Percentiles rank a stretch among this genome's conserved stretches.
Evolutionary conservation across 306 rosid genomes (phyloP).

Genomic region (Fagus crenata): DNA sequence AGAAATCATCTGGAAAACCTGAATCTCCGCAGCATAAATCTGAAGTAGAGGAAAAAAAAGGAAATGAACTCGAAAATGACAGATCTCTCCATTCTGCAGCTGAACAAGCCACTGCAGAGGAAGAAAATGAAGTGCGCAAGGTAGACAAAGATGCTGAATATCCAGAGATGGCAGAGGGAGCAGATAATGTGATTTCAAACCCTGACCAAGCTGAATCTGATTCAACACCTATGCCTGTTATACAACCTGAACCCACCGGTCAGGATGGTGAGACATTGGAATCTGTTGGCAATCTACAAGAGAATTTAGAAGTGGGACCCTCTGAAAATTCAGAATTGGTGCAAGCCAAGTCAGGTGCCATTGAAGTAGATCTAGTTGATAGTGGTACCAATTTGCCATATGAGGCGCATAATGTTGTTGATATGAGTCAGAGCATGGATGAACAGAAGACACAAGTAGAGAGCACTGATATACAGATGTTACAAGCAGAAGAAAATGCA

Average conservation of each 20-base stretch:
- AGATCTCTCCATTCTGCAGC: constrained; percentile 31
- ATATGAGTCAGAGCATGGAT: constrained; percentile 41
- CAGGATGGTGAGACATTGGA: constrained; percentile 44
- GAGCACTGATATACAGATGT: constrained; percentile 36
- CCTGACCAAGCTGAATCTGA: constrained; percentile 44
- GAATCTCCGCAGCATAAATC: constrained; percentile 47
- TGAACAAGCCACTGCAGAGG: constrained; percentile 39
- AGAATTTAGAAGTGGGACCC: constrained; percentile 43
- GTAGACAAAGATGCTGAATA: constrained; percentile 42
- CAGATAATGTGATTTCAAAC: constrained; percentile 29
- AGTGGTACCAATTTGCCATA: constrained; percentile 32
- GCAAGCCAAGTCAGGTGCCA: constrained; percentile 36
- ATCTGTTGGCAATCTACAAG: constrained; percentile 40
- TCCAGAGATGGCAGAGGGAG: constrained; percentile 40
- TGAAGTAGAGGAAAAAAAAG: constrained; percentile 45
- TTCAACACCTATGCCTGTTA: constrained; percentile 42
- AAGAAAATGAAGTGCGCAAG: constrained; percentile 39
- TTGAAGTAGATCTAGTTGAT: constrained; percentile 47
- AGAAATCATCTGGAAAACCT: constrained; percentile 37
- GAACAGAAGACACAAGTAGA: constrained; percentile 45
- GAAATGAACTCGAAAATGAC: constrained; percentile 26
- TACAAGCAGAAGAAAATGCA: constrained; percentile 46
- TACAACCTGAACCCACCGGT: constrained; percentile 40
- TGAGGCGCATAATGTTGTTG: constrained; percentile 35
- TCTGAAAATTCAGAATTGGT: constrained; percentile 34